Evolutionary conservation across 345 rosid genomes (phyloP).

Genomic region (Populus deltoides): DNA sequence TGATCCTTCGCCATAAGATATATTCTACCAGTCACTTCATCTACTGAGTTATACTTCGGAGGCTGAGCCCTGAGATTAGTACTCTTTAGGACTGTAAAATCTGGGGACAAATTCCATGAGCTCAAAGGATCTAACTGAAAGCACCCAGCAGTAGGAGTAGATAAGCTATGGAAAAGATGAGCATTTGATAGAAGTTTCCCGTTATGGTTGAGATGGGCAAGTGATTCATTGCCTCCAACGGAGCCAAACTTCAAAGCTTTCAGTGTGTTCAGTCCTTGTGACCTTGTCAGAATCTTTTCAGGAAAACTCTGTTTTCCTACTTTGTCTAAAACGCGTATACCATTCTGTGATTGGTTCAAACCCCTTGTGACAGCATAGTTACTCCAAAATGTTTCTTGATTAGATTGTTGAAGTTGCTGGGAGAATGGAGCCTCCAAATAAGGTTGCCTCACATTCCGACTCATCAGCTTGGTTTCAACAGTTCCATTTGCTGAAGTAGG

Average conservation of each 20-base stretch:
- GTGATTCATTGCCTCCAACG: constrained; percentile 41
- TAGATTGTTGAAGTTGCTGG: constrained; percentile 42
- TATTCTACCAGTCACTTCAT: constrained; percentile 55
- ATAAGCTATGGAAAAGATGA: constrained; percentile 32
- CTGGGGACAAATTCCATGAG: constrained; percentile 34
- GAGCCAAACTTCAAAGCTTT: constrained; percentile 51
- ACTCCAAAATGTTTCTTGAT: constrained; percentile 45
- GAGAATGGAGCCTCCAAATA: constrained; percentile 40
- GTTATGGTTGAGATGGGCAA: constrained; percentile 33
- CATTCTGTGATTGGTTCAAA: constrained; percentile 31
- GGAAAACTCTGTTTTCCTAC: constrained; percentile 44
- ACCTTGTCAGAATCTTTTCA: constrained; percentile 63
- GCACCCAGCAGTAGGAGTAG: constrained; percentile 32
- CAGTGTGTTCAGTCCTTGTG: constrained; percentile 45
- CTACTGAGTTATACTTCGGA: constrained; percentile 46
- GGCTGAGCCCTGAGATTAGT: constrained; percentile 39
- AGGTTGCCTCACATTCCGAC: constrained; percentile 39
- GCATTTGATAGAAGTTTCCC: constrained; percentile 44
- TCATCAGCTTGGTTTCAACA: constrained; percentile 25
- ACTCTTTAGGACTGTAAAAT: constrained; percentile 31
- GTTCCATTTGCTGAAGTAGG: constrained; percentile 35
- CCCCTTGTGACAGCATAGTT: constrained; percentile 35
- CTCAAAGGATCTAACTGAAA: constrained; percentile 33
- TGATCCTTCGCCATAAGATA: constrained; percentile 71
- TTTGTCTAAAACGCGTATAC: constrained; percentile 34